Base-by-base conservation (phyloP, 2,329 filamentous ascomycete species). In the Cryphonectria parasitica region DNA sequence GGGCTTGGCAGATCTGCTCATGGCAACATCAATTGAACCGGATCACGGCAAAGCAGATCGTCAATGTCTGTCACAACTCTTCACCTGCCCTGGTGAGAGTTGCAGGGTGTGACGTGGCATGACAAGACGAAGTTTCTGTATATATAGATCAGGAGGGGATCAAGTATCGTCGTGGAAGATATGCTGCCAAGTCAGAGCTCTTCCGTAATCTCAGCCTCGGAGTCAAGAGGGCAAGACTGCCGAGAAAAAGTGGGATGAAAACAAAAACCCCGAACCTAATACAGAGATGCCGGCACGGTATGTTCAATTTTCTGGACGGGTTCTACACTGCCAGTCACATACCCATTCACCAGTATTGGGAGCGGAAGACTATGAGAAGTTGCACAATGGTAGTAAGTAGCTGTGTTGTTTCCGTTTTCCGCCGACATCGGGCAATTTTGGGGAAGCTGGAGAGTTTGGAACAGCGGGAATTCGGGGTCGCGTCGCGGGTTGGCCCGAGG, bases 361-460 rank as follows among this genome's bases (percentile, higher is more conserved):
- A 45, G n/a, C n/a, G n/a, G n/a, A n/a, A 49, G 7, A 49, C 1
- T 22, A 49, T 49, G 43, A 7, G 19, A 49, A 49, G 43, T 22
- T 17, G 36, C 6, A 1, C 36, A 8, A 36, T 36, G 1, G 41
- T 43, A 43, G 17, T 43, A 36, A 36, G 31, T 62, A 60, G 65
- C 54, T 36, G 39, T 25, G 17, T 13, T 22, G 65, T 49, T 49
- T 69, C 70, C 70, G 70, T 64, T 62, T 72, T 72, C 65, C 60
- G 71, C 71, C 71, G 71, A 72, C 22, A 41, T 65, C 68, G 68
- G 68, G 65, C 13, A 66, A 34, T 60, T n/a, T 62, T 63, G 63
- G 65, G 54, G 43, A 36, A 45, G 49, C 52, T 62, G 56, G 39
- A 54, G 13, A 54, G 13, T 39, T 25, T 45, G 39, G 11, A 39